Conservation (phyloP, 176 grass and related monocot species). For the Poa annua region DNA sequence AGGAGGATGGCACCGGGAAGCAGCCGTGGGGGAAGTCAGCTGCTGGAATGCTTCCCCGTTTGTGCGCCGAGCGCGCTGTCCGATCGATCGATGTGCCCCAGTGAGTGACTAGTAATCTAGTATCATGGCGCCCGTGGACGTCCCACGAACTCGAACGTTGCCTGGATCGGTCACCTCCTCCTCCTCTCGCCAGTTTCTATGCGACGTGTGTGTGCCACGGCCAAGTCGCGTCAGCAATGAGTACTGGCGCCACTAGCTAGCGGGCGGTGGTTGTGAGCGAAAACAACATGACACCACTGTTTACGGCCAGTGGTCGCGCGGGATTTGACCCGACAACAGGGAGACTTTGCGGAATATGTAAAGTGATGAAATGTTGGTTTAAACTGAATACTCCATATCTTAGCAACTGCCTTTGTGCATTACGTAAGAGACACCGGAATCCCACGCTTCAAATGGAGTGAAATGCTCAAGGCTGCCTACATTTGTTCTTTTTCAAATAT, state of each 20-base stretch:
- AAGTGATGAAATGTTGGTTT: too few species aligned
- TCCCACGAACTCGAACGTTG: constrained; percentile 25
- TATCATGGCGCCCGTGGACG: constrained; percentile 36
- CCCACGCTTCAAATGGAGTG: not conserved
- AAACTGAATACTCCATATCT: too few species aligned
- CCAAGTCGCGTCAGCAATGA: constrained; percentile 30
- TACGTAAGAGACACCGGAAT: not conserved
- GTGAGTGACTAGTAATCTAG: constrained; percentile 49
- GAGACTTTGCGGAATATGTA: not conserved
- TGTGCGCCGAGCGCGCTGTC: constrained; percentile 30
- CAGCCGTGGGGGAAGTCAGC: constrained; percentile 36
- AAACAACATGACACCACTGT: not conserved
- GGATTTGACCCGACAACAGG: not conserved
- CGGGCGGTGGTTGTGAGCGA: not conserved
- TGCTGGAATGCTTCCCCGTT: too few species aligned
- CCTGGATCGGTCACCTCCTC: constrained; percentile 24
- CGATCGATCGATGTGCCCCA: constrained; percentile 19
- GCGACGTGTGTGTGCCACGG: not conserved
- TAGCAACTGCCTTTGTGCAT: too few species aligned
- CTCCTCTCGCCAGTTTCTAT: not conserved
- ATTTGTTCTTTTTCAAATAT: too few species aligned
- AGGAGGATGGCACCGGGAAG: constrained; percentile 9
- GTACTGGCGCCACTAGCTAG: not conserved
- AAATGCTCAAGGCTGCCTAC: too few species aligned
- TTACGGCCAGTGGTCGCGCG: not conserved